Base-by-base conservation (phyloP, 2,329 filamentous ascomycete genomes). In the Aspergillus pseudonomiae region DNA sequence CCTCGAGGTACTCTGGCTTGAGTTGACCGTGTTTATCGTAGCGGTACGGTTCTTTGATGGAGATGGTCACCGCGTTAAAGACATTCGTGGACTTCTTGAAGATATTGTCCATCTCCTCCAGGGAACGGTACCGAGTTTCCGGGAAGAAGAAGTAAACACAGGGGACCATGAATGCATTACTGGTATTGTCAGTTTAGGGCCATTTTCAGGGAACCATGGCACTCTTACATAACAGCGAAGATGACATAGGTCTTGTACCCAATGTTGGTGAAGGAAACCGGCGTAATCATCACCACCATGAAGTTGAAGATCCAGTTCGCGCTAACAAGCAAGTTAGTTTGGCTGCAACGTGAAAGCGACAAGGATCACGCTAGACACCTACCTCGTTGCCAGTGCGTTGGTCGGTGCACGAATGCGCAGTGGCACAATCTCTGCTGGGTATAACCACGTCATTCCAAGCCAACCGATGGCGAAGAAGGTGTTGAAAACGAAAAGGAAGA, bases 21-120 rank as follows among this genome's bases (percentile, higher is more conserved):
- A 86, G 70, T 67, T 88, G 81, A 1, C 86, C 86, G 36, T 83
- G 82, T 77, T 86, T 86, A 65, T 84, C 85, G 69, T 85, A 88
- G 46, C 85, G 80, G 65, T 82, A 79, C 6, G 86, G 85, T 68
- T 83, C 77, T 4, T 86, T 77, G 30, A 79, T 73, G 0, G 85
- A 85, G 55, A 84, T 77, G 43, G 77, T 75, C 7, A 85, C 82
- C 3, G 82, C 79, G 30, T 81, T 69, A 67, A 85, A 83, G 59
- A 82, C 75, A 32, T 79, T 82, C 10, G 73, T 75, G 0, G 82
- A 83, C 63, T 85, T 85, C 74, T 82, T 81, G 78, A 89, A 89
- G 67, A 91, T 88, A 63, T 85, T 82, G 70, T 92, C 89, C 76
- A 91, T 87, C 73, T 91, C 89, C 74, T 91, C 89, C 28, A 91